Conservation (phyloP, 179 eudicot species). For the Beta lomatogona region DNA sequence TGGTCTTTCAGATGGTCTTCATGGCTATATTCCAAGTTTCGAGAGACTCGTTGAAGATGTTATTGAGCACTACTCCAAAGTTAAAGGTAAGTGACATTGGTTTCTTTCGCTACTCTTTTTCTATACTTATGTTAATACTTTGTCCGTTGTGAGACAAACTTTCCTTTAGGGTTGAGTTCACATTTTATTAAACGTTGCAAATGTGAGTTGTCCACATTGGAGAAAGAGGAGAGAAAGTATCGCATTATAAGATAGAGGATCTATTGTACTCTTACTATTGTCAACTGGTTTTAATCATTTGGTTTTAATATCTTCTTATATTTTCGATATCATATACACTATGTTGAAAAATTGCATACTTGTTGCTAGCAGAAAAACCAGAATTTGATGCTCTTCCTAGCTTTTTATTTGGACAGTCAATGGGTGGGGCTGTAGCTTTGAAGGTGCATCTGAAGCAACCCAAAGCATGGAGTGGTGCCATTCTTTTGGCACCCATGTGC, state of each 20-base stretch:
- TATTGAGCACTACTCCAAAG: constrained; percentile 65
- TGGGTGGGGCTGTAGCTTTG: constrained; percentile 96
- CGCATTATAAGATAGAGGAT: too few species aligned
- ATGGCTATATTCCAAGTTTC: constrained; percentile 77
- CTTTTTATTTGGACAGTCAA: constrained; percentile 83
- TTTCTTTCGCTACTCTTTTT: constrained; percentile 9
- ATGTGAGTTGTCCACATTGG: too few species aligned
- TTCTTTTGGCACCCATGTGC: constrained; percentile 98
- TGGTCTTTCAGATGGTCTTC: constrained; percentile 97
- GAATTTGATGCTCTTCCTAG: constrained; percentile 57
- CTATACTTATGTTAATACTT: too few species aligned
- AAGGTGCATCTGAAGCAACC: constrained; percentile 91
- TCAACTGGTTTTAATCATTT: too few species aligned
- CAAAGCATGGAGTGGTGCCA: constrained; percentile 76
- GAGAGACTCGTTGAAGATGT: constrained; percentile 79
- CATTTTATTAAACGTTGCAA: too few species aligned
- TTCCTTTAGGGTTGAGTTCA: too few species aligned
- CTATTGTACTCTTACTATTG: too few species aligned
- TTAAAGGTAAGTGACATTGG: constrained; percentile 49
- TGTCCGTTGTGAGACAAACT: too few species aligned
- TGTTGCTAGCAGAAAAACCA: constrained; percentile 51
- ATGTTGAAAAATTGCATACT: too few species aligned
- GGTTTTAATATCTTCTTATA: too few species aligned
- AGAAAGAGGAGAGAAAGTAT: too few species aligned
- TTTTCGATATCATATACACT: too few species aligned